phyloP scores from a whole-genome alignment of 2,329 filamentous ascomycete genomes.

The Exserohilum turcica region DNA sequence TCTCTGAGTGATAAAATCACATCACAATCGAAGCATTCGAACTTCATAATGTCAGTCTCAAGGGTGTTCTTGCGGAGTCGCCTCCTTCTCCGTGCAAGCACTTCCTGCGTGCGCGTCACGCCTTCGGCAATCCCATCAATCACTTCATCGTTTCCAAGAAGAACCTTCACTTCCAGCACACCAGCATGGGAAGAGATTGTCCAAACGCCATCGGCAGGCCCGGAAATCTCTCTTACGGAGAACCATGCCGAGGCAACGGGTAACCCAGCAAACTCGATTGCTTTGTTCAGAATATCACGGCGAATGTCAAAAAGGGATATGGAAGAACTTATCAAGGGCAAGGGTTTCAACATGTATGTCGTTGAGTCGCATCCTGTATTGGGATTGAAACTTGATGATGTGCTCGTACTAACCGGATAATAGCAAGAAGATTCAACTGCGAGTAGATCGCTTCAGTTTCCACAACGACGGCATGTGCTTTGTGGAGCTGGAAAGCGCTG shows the following conservation, averaged over 20 bases:
- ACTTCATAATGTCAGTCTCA: constrained; percentile 21
- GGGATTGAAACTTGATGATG: not conserved
- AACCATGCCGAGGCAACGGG: not conserved
- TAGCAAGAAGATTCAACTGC: constrained; percentile 25
- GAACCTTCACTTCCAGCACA: constrained; percentile 20
- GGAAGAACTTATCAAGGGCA: constrained; percentile 16
- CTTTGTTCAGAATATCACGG: constrained; percentile 17
- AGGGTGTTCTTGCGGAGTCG: constrained; percentile 17
- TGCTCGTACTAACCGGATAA: not conserved
- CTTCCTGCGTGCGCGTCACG: constrained; percentile 14
- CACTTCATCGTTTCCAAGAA: constrained; percentile 14
- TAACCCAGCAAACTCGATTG: constrained; percentile 14
- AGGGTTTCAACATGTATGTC: constrained; percentile 30
- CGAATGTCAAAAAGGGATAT: constrained; percentile 15
- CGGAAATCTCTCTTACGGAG: constrained; percentile 9
- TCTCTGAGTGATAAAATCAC: not conserved
- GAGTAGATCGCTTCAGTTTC: constrained; percentile 31
- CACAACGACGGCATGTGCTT: constrained; percentile 15
- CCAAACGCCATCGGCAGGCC: constrained; percentile 12
- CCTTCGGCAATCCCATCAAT: constrained; percentile 14
- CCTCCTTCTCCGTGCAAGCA: constrained; percentile 17
- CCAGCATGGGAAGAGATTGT: constrained; percentile 7
- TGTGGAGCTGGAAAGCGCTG: constrained; percentile 21
- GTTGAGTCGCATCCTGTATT: not conserved
- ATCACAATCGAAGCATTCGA: not conserved